Evolutionary conservation across 345 rosid genomes (phyloP).

Genomic region (Hypericum perforatum): DNA sequence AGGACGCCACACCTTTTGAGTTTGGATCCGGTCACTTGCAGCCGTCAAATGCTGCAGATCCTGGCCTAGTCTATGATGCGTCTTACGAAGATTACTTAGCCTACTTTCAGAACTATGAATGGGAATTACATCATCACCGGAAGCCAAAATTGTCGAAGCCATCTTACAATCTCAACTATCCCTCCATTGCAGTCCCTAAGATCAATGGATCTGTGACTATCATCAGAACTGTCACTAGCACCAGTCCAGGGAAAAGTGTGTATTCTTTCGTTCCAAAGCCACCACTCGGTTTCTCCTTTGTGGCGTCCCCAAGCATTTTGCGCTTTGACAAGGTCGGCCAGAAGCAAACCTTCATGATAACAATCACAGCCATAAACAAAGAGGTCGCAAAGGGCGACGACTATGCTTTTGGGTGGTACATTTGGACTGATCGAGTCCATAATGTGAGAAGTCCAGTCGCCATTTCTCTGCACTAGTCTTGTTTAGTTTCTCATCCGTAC

Average conservation of each 20-base stretch:
- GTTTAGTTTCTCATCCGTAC: no score
- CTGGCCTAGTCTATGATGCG: conserved; percentile 75
- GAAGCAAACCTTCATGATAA: conserved; percentile 44
- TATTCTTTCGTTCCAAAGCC: conserved; percentile 32
- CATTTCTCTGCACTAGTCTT: background rate
- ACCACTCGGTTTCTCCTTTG: conserved; percentile 40
- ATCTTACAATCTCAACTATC: conserved; percentile 48
- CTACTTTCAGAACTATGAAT: conserved; percentile 37
- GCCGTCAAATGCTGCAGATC: conserved; percentile 55
- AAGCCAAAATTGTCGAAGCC: conserved; percentile 33
- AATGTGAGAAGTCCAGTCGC: conserved; percentile 63
- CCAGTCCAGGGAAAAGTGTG: conserved; percentile 27
- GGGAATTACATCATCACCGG: conserved; percentile 13
- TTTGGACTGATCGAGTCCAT: conserved; percentile 49
- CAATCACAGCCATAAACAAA: conserved; percentile 14
- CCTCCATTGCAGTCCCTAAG: conserved; percentile 45
- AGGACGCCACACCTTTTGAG: conserved; percentile 43
- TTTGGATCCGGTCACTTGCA: conserved; percentile 60
- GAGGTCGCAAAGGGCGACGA: conserved; percentile 11
- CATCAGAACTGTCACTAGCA: conserved; percentile 63
- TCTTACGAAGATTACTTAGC: conserved; percentile 42
- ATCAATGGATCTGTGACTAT: conserved; percentile 26
- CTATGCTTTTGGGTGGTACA: conserved; percentile 67
- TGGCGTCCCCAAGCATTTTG: conserved; percentile 40
- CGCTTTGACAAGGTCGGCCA: conserved; percentile 34